Evolutionary conservation across 225 moss, liverwort and hornwort genomes (phyloP), one percentile per base, ranked within the genome.

Genomic region (Asterella californica): DNA sequence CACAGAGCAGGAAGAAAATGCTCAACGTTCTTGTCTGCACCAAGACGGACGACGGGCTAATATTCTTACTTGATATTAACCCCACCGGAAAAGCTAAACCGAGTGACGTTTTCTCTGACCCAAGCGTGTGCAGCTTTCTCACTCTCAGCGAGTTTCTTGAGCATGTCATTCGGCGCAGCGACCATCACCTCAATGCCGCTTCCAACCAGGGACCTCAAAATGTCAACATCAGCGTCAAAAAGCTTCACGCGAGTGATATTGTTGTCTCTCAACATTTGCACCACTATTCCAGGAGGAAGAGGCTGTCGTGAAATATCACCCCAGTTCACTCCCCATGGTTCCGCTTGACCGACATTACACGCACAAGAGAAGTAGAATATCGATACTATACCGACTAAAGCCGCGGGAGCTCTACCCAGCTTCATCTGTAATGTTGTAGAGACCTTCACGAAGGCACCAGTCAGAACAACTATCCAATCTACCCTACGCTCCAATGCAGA

Each of bases 141-240:
- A 76, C 80, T 88, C 2, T 21, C 33, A 10, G 92, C 94, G n/a
- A 99, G 86, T 50, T 67, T 36, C 37, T 79, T 83, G 29, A 99
- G 85, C 91, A 94, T 80, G 10, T 92, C 91, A 38, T 99, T 99
- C 5, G 93, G 90, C 19, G 90, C 91, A 9, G 88, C 92, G 19
- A 99, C 90, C 94, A 94, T 99, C 14, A 99, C 93, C 87, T 99
- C 91, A 25, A 93, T 79, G 12, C 86, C 88, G 32, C 88, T 88
- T 32, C 93, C 93, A 25, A 84, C 83, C 80, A 99, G 87, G n/a
- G 92, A 86, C 54, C 42, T 81, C 34, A 99, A 81, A 10, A 90
- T 87, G 6, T 89, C 84, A 18, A 84, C 84, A 80, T 94, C 77
- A 15, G 94, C 87, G 66, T 99, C 97, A 73, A 94, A 94, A 22